phyloP scores from a whole-genome alignment of 2,329 filamentous ascomycete species.

The Aspergillus oerlinghausenensis region DNA sequence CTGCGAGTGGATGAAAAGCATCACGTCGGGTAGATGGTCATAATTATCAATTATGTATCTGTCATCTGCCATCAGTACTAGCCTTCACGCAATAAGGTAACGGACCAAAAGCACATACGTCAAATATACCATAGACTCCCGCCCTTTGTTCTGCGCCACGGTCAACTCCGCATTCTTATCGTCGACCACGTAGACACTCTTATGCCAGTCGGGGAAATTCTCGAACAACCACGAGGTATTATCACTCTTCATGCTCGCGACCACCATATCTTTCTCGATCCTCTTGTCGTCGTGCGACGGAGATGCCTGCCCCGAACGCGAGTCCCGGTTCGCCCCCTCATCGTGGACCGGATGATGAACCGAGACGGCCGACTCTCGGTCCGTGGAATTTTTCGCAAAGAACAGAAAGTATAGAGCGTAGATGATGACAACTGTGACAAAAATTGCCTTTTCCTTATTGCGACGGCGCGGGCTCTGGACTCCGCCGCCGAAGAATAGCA shows the following conservation, averaged over 20 bases:
- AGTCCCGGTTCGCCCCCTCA: slow-evolving; percentile 11
- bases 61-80: background rate
- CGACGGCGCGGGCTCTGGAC: slow-evolving; percentile 31
- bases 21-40: slow-evolving; percentile 35
- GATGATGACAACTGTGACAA: slow-evolving; percentile 30
- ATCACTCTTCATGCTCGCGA: slow-evolving; percentile 38
- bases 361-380: slow-evolving; percentile 4
- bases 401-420: slow-evolving; percentile 31
- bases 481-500: slow-evolving; percentile 32
- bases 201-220: slow-evolving; percentile 44
- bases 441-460: slow-evolving; percentile 30
- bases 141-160: slow-evolving; percentile 43
- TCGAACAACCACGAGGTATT: slow-evolving; percentile 39
- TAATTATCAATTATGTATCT: slow-evolving; percentile 44
- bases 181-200: slow-evolving; percentile 54
- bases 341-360: slow-evolving; percentile 8
- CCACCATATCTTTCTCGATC: slow-evolving; percentile 30
- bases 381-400: slow-evolving; percentile 19
- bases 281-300: slow-evolving; percentile 13
- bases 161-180: slow-evolving; percentile 45
- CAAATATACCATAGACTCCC: slow-evolving; percentile 43
- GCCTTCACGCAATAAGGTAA: background rate
- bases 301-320: slow-evolving; percentile 14
- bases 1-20: slow-evolving; percentile 39
- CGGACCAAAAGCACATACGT: slow-evolving; percentile 27